A percentile compares a stretch with the other conserved stretches of the same genome.
phyloP scores from a whole-genome alignment of 208 protist genomes.

The Trypanosomatidae sp. region DNA sequence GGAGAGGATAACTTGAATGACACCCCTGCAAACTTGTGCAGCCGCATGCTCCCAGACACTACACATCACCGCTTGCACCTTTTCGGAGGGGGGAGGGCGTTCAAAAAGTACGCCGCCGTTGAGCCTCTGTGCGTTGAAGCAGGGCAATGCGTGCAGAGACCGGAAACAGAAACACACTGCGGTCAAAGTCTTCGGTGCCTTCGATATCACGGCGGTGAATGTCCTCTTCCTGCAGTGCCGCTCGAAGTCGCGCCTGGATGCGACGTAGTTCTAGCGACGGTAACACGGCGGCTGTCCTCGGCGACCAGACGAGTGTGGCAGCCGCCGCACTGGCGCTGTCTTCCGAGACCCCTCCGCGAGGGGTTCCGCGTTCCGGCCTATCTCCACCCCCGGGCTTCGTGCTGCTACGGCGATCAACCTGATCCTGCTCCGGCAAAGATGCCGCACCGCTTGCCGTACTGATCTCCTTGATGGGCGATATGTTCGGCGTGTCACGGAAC shows the following conservation, averaged over 20 bases:
- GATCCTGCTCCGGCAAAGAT: conserved; percentile 22
- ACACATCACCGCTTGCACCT: neutral
- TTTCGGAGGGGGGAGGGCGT: neutral
- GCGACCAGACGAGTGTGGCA: neutral
- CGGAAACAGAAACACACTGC: conserved; percentile 55
- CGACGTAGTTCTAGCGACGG: conserved; percentile 26
- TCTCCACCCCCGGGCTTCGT: conserved; percentile 2
- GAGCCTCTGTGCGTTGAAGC: conserved; percentile 16
- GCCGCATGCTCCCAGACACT: neutral
- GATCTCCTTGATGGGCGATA: conserved; percentile 35
- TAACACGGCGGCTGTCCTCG: neutral
- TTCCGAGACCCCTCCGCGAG: neutral
- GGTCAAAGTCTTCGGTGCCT: conserved; percentile 62
- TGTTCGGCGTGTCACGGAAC: conserved; percentile 30
- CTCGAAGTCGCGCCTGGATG: conserved; percentile 42
- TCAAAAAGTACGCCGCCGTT: conserved; percentile 11
- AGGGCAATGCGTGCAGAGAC: conserved; percentile 52
- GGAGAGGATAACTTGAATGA: neutral
- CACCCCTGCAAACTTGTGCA: neutral
- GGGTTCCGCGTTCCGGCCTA: neutral
- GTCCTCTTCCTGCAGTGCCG: conserved; percentile 60
- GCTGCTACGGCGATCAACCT: conserved; percentile 6
- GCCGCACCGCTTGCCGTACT: conserved; percentile 16
- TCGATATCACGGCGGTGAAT: conserved; percentile 67
- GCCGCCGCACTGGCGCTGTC: neutral